These are phyloP conservation scores for Neodidymelliopsis sp. DNA, from an alignment of 2,329 filamentous ascomycete genomes.

Conservation along the genomic window DNA sequence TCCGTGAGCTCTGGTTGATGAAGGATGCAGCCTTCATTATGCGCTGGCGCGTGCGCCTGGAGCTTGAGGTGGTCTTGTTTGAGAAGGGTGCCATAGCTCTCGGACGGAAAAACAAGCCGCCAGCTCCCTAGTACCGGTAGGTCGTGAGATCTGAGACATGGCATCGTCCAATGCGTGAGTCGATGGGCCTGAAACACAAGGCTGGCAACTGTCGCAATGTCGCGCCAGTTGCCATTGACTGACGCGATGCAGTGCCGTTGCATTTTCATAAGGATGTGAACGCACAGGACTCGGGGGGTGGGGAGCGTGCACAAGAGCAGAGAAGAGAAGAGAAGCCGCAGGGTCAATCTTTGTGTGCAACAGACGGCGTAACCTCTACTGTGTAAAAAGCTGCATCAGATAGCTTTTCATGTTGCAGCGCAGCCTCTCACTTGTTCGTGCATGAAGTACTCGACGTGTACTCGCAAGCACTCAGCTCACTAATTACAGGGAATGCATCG, in stretches of 20 bases:
- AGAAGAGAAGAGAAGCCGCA: not conserved
- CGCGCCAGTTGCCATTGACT: conserved; percentile 11
- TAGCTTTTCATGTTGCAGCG: not conserved
- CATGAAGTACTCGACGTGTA: not conserved
- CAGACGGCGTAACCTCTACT: conserved; percentile 6
- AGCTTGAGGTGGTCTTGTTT: conserved; percentile 8
- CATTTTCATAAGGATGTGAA: conserved; percentile 3
- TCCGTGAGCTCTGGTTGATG: conserved; percentile 3
- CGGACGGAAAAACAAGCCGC: not conserved
- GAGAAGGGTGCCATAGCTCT: conserved; percentile 2
- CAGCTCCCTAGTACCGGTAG: not conserved
- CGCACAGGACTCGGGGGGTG: conserved; percentile 6
- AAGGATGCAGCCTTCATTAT: conserved; percentile 12
- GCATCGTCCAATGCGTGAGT: not conserved
- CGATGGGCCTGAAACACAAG: conserved; percentile 4
- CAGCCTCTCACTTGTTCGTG: not conserved
- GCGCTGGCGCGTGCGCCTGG: conserved; percentile 6
- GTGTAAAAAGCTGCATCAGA: not conserved
- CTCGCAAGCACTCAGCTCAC: conserved; percentile 3
- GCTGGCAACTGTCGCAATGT: conserved; percentile 2
- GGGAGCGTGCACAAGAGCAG: conserved; percentile 13
- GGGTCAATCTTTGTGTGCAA: not conserved
- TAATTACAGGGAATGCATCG: conserved; percentile 12
- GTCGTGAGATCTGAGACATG: not conserved
- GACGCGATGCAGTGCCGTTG: not conserved